phyloP scores from a whole-genome alignment of 352 stramenopile genomes.

The Phytophthora citricola region DNA sequence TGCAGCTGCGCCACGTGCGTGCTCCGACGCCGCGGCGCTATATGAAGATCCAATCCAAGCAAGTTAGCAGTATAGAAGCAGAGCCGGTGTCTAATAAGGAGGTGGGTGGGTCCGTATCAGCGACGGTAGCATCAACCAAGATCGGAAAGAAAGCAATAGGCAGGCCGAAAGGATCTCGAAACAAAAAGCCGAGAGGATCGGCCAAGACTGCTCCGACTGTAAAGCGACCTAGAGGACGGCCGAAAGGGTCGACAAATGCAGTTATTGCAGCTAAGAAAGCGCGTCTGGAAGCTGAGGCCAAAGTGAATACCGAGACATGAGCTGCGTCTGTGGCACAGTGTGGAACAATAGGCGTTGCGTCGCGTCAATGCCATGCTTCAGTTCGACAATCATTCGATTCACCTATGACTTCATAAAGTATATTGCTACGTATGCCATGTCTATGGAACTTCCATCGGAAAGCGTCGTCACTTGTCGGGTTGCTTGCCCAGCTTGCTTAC shows the following conservation, averaged over 20 bases:
- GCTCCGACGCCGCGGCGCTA: conserved; percentile 31
- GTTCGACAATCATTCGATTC: conserved; percentile 16
- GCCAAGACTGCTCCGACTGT: conserved; percentile 4
- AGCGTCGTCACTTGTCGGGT: conserved; percentile 1
- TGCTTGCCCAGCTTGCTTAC: neutral
- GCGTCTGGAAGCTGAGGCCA: conserved; percentile 6
- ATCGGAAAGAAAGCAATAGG: conserved; percentile 13
- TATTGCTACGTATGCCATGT: conserved; percentile 13
- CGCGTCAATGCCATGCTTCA: conserved; percentile 5
- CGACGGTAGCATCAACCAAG: neutral
- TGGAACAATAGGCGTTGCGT: neutral
- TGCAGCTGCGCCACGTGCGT: conserved; percentile 81
- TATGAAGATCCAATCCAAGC: conserved; percentile 19
- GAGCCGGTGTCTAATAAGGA: conserved; percentile 3
- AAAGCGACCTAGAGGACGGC: conserved; percentile 25
- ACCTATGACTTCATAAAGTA: neutral
- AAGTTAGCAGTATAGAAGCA: conserved; percentile 6
- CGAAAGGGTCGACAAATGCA: conserved; percentile 34
- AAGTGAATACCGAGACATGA: conserved; percentile 8
- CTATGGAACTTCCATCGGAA: conserved; percentile 2
- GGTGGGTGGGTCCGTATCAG: neutral
- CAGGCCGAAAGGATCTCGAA: conserved; percentile 14
- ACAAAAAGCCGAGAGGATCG: conserved; percentile 20
- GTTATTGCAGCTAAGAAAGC: conserved; percentile 27
- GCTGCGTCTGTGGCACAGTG: neutral